phyloP scores from a whole-genome alignment of 2,329 filamentous ascomycete species.

The Colletotrichum sp. region DNA sequence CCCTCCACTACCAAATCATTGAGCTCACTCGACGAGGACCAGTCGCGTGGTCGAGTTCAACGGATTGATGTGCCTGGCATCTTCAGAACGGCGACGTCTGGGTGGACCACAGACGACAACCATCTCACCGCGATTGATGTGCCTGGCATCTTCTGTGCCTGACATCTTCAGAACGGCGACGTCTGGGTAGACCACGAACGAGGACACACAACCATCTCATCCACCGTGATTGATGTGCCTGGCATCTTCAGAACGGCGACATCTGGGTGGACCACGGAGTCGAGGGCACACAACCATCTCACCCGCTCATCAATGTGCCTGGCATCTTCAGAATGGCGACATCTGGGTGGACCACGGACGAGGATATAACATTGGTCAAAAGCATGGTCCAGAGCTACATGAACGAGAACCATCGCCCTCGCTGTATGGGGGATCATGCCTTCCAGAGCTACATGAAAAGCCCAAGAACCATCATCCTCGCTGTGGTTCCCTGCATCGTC shows the following conservation, averaged over 20 bases:
- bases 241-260: slow-evolving; percentile 25
- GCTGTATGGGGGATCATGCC: too few species aligned
- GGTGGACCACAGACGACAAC: slow-evolving; percentile 44
- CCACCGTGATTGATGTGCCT: slow-evolving; percentile 37
- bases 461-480: slow-evolving; percentile 51
- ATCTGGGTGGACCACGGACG: slow-evolving; percentile 44
- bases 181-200: slow-evolving; percentile 44
- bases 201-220: slow-evolving; percentile 50
- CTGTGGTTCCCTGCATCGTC: too few species aligned
- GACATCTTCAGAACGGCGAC: slow-evolving; percentile 47
- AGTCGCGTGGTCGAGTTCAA: too few species aligned
- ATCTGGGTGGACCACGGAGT: slow-evolving; percentile 44
- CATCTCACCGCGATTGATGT: slow-evolving; percentile 52
- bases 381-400: slow-evolving; percentile 42
- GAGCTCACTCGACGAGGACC: too few species aligned
- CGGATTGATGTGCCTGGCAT: slow-evolving; percentile 38
- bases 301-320: slow-evolving; percentile 43
- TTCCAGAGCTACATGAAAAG: slow-evolving; percentile 46
- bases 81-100: slow-evolving; percentile 41
- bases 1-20: too few species aligned
- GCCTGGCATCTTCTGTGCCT: slow-evolving; percentile 43
- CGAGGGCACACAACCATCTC: slow-evolving; percentile 44
- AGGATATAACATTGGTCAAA: slow-evolving; percentile 48
- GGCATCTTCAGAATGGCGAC: slow-evolving; percentile 25
- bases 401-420: too few species aligned